Base-by-base conservation (phyloP, 768 basidiomycete species). In the Podaxis rugospora region DNA sequence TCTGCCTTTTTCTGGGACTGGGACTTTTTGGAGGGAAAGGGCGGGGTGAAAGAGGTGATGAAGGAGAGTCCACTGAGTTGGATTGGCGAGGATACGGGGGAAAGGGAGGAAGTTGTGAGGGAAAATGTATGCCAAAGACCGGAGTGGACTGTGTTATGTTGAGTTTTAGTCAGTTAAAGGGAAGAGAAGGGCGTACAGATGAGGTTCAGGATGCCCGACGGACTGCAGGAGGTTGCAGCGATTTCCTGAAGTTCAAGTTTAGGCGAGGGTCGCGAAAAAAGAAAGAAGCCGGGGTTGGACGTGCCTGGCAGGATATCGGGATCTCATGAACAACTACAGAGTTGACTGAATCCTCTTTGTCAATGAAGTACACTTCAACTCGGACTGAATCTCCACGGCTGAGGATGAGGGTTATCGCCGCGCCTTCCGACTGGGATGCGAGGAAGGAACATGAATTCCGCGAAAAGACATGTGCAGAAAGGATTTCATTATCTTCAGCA, bases 181-280 rank as follows among this genome's bases (percentile, higher is more conserved):
- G 2, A 37, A 28, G 58, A 23, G 35, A 28, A 55, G 23, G 14
- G 72, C 81, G 42, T 66, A 85, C 85, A 70, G n/a, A 86, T 67
- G 35, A 84, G 66, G 62, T 76, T 82, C 47, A 86, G 60, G 65
- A 74, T 72, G 18, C 85, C 86, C 4, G 79, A 76, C 0, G 71
- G 40, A 63, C 82, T 85, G 51, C 75, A 81, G 5, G 83, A 78
- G 0, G 75, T 64, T 47, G 71, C 69, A 7, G 68, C 65, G 23
- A 82, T 72, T 60, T 75, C 64, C 80, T 82, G 50, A 3, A 32
- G 52, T 27, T 25, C 16, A 40, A 4, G 18, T 42, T 62, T 57
- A 68, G 59, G 59, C 51, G 39, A 47, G 46, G 35, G 10, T 25
- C 25, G 46, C 28, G 21, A 36, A 35, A 27, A 13, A 62, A 23